Evolutionary conservation across 805 yeast genomes (phyloP), one percentile per base, ranked within the genome.

Genomic region (Helenozyma rhizophorensis): DNA sequence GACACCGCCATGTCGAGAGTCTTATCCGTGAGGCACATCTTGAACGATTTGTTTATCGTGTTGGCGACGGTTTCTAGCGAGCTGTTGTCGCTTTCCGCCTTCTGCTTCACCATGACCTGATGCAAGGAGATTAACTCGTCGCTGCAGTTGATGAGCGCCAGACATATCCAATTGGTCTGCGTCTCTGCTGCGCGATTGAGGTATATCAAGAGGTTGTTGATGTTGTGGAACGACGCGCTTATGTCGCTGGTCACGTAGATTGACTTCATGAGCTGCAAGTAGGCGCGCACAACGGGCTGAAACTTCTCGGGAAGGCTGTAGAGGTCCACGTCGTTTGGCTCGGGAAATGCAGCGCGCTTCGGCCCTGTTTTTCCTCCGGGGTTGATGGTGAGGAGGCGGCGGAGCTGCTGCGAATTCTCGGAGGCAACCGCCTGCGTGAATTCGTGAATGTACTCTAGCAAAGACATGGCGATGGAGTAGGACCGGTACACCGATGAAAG

Each of bases 11-110:
- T 29, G 17, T 72, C 72, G n/a, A 75, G 72, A 39, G 77, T 78
- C 37, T 89, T 71, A 56, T 88, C 96, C 42, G 83, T 84, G 27
- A 88, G 63, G 41, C 95, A 84, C 4, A 83, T 52, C 37, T 82
- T 84, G 60, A 86, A 83, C 6, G 89, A 74, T 39, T 77, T 70
- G 54, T 86, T 87, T 34, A 87, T 67, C 2, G 80, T 69, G 39
- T 78, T 64, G 0, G 85, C 80, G 25, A 84, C 71, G 27, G 64
- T 66, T 36, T 78, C 83, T 38, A 73, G 41, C 4, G 37, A 19
- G 8, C 33, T 33, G 12, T n/a, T 14, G 5, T 21, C 11, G 19
- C 31, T 19, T 22, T 53, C 56, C 14, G 63, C 58, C 23, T 49
- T 49, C 14, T 48, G 40, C 33, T 51, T 48, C 33, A 50, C 51